Percentiles rank a stretch among this genome's conserved stretches.
phyloP scores from a whole-genome alignment of 768 basidiomycete species.

The Trametes cinnabarina region DNA sequence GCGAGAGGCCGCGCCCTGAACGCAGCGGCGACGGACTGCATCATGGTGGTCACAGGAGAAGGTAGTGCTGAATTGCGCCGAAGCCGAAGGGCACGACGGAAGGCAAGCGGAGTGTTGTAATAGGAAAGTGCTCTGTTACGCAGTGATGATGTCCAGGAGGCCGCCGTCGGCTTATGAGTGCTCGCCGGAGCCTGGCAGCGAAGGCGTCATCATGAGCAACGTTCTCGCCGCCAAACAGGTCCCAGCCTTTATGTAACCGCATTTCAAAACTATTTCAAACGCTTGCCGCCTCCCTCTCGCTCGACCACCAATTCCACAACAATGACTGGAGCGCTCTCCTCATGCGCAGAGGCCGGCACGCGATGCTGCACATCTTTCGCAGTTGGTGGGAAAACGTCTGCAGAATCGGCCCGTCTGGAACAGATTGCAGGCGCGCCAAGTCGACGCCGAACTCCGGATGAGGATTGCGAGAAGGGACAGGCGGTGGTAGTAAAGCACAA shows the following conservation, averaged over 20 bases:
- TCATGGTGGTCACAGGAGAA: conserved; percentile 17
- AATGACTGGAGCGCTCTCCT: background rate
- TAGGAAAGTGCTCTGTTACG: background rate
- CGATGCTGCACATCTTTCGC: no score
- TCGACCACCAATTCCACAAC: background rate
- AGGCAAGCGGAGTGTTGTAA: background rate
- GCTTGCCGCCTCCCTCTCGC: no score
- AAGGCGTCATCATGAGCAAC: conserved; percentile 29
- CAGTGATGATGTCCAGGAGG: background rate
- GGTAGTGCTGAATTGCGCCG: background rate
- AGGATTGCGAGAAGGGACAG: conserved; percentile 18
- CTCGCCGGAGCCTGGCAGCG: background rate
- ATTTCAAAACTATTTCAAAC: conserved; percentile 17
- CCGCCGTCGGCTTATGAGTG: conserved; percentile 1
- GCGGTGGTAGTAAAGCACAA: conserved; percentile 11
- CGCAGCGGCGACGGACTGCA: conserved; percentile 17
- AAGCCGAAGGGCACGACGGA: background rate
- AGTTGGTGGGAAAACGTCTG: no score
- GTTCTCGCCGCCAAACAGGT: background rate
- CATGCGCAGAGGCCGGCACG: background rate
- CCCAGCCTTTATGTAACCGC: background rate
- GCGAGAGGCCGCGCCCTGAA: conserved; percentile 19
- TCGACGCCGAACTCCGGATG: conserved; percentile 8
- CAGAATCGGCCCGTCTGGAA: background rate
- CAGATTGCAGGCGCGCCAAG: background rate